Conservation (phyloP, 305 asterid species). For the Ilex paraguariensis region DNA sequence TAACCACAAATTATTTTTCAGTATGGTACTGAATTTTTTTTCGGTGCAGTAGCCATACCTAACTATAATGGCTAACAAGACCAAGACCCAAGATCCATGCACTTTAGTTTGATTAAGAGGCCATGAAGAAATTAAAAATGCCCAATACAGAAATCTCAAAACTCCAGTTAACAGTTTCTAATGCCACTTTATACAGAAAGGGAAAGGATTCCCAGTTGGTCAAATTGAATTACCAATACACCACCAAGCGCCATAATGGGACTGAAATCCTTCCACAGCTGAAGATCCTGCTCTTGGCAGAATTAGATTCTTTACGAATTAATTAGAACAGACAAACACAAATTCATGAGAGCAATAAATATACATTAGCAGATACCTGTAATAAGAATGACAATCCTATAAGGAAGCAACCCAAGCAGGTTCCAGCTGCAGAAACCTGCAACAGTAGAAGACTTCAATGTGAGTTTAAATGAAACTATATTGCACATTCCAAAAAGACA, state of each 20-base stretch:
- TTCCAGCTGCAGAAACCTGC: slow-evolving; percentile 74
- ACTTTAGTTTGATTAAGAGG: no score
- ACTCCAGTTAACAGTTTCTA: not conserved
- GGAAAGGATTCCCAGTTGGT: not conserved
- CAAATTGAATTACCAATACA: not conserved
- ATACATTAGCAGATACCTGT: slow-evolving; percentile 42
- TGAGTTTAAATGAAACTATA: not conserved
- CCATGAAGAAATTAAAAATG: not conserved
- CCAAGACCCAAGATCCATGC: no score
- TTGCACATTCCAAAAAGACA: not conserved
- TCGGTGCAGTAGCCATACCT: not conserved
- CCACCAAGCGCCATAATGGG: slow-evolving; percentile 2
- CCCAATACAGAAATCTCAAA: no score
- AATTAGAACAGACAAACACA: not conserved
- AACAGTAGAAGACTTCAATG: slow-evolving; percentile 11
- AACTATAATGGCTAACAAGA: no score
- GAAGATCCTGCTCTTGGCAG: not conserved
- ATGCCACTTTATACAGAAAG: not conserved
- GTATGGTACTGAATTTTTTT: not conserved
- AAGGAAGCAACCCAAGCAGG: slow-evolving; percentile 71
- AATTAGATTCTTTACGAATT: not conserved
- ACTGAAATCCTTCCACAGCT: not conserved
- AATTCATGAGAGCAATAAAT: not conserved
- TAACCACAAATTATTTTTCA: not conserved
- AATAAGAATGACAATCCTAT: slow-evolving; percentile 66